Evolutionary conservation across 805 yeast genomes (phyloP), one percentile per base, ranked within the genome.

Genomic region (Komagataella phaffii): DNA sequence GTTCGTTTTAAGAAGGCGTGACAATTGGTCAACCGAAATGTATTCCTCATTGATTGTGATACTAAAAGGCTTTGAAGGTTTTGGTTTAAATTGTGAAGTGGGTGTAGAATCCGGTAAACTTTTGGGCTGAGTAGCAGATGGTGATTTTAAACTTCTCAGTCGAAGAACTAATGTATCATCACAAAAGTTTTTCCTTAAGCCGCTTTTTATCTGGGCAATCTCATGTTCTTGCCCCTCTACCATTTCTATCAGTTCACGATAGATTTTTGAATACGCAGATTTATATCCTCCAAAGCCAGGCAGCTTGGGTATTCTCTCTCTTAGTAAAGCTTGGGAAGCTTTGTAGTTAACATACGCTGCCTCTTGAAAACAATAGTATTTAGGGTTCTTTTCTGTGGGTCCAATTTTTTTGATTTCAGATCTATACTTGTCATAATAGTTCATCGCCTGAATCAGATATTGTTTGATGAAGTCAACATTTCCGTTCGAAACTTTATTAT

Each of bases 1-100:
- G 24, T 57, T 57, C n/a, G 53, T 52, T 14, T 62, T 58, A 17
- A 68, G 60, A n/a, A 70, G 54, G 8, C 55, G 53, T 6, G 56
- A 57, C n/a, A 68, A 58, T 23, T 59, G 62, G 24, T 57, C 55
- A 5, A 57, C 52, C 2, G 58, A 45, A 1, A 61, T 51, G n/a
- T 24, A 51, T 1, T 49, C 53, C 21, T 51, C 51, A 5, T 30
- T 30, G 40, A 14, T 44, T 44, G 24, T 43, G 17, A 12, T 44
- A n/a, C 36, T 47, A 17, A 17, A 47, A 43, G 24, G 45, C 6
- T 24, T 46, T 10, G 17, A 21, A 2, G 44, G 48, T 18, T 45
- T 45, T 5, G 48, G 14, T 24, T 17, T 44, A 23, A 17, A 17
- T n/a, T 23, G 49, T 45, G 49, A 14, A 62, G 6, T 49, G 48